phyloP scores from a whole-genome alignment of 176 grass and related monocot species.

The Alopecurus myosuroides region DNA sequence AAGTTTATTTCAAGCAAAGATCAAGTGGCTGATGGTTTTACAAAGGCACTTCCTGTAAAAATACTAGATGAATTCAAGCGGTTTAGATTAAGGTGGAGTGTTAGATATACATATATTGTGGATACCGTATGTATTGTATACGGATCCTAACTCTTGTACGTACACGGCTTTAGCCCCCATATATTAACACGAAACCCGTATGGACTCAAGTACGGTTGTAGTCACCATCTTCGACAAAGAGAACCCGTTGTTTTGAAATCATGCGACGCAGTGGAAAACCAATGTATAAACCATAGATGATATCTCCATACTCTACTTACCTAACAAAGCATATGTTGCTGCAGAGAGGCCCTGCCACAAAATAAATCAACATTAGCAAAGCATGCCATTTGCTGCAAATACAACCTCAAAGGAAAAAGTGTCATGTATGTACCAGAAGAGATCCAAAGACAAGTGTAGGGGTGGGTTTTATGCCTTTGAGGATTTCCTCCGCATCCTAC shows the following conservation, averaged over 20 bases:
- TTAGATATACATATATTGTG: too few species aligned
- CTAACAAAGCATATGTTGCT: constrained; percentile 64
- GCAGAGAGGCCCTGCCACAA: constrained; percentile 66
- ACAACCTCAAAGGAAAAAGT: neutral
- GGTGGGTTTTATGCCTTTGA: constrained; percentile 76
- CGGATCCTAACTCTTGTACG: too few species aligned
- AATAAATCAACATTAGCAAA: constrained; percentile 26
- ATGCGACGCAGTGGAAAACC: neutral
- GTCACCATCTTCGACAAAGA: too few species aligned
- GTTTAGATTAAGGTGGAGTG: too few species aligned
- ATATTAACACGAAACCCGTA: too few species aligned
- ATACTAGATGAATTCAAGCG: too few species aligned
- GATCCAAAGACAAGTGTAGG: constrained; percentile 71
- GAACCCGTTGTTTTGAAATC: neutral
- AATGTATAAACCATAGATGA: neutral
- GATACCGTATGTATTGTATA: too few species aligned
- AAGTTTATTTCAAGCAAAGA: too few species aligned
- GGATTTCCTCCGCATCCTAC: constrained; percentile 89
- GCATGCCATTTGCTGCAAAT: neutral
- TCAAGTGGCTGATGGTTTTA: too few species aligned
- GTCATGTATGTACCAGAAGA: constrained; percentile 40
- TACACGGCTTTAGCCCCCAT: too few species aligned
- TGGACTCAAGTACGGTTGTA: too few species aligned
- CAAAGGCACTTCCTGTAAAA: too few species aligned
- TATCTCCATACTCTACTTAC: constrained; percentile 36